A percentile compares a stretch with the other conserved stretches of the same genome.
These are phyloP conservation scores for Blastosporella zonata DNA, from an alignment of 1,284 basidiomycete species.

Conservation along the genomic window DNA sequence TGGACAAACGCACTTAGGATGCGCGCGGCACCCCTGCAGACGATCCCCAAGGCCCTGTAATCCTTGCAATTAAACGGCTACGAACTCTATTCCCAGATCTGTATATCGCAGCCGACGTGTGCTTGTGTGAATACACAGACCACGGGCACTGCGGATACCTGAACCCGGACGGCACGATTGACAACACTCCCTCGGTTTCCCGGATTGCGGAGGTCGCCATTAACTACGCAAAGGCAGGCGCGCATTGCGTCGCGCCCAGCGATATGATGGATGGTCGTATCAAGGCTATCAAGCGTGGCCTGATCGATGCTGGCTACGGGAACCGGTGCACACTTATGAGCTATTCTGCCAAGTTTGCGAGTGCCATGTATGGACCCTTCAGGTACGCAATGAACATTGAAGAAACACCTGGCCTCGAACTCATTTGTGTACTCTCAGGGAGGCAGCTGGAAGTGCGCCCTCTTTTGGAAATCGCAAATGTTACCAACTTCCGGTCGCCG, in stretches of 20 bases:
- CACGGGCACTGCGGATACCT: conserved; percentile 97
- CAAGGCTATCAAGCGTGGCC: conserved; percentile 80
- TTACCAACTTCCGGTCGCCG: conserved; percentile 92
- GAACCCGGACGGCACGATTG: conserved; percentile 69
- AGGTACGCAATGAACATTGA: conserved; percentile 43
- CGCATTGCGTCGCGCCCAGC: conserved; percentile 96
- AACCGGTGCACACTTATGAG: conserved; percentile 94
- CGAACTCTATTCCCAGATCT: conserved; percentile 76
- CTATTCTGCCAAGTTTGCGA: conserved; percentile 99
- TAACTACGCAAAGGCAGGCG: conserved; percentile 91
- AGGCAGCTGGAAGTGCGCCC: conserved; percentile 94
- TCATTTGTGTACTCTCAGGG: conserved; percentile 45
- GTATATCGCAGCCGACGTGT: conserved; percentile 93
- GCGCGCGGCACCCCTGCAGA: conserved; percentile 84
- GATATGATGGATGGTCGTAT: conserved; percentile 99
- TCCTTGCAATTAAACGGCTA: conserved; percentile 82
- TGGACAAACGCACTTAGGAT: conserved; percentile 54
- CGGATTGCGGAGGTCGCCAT: conserved; percentile 93
- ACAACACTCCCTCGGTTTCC: conserved; percentile 72
- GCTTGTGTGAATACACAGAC: conserved; percentile 99
- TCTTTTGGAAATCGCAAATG: conserved; percentile 95
- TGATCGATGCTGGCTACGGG: conserved; percentile 81
- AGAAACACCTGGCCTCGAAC: not conserved
- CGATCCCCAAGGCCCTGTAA: conserved; percentile 88
- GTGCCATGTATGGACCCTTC: conserved; percentile 96